Conservation (phyloP, 2,329 filamentous ascomycete species). For the Colletotrichum chrysophilum region DNA sequence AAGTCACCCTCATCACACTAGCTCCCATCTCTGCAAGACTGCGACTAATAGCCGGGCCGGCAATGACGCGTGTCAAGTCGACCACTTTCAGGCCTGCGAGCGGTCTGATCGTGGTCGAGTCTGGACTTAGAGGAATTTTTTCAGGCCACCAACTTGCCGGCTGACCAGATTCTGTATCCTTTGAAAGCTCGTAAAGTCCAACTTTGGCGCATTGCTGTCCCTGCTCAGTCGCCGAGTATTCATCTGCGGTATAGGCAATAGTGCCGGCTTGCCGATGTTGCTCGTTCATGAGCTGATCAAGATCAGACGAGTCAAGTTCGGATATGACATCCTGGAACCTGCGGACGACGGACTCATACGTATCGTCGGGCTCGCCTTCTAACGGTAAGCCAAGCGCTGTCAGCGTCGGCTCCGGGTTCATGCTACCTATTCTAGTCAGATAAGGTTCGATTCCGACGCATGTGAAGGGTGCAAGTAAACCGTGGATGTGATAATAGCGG, state of each 20-base stretch:
- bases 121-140: neutral
- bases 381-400: constrained; percentile 18
- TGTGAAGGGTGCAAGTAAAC: neutral
- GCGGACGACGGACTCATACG: constrained; percentile 17
- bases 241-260: constrained; percentile 27
- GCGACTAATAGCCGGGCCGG: constrained; percentile 47
- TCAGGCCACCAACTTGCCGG: constrained; percentile 45
- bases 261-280: constrained; percentile 29
- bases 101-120: constrained; percentile 39
- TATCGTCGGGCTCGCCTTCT: constrained; percentile 22
- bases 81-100: constrained; percentile 53
- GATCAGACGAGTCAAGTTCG: constrained; percentile 21
- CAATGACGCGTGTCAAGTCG: constrained; percentile 53
- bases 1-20: constrained; percentile 48
- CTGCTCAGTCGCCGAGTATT: constrained; percentile 29
- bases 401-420: constrained; percentile 22
- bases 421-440: neutral
- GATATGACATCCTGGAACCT: constrained; percentile 1
- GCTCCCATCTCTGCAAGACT: constrained; percentile 50
- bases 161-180: constrained; percentile 24
- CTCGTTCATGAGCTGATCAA: constrained; percentile 25
- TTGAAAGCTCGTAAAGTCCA: constrained; percentile 21
- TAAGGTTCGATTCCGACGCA: neutral
- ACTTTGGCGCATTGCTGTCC: constrained; percentile 24
- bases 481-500: constrained; percentile 26